phyloP scores from a whole-genome alignment of 495 filamentous ascomycete genomes.

The Talaromyces nanjingensis region DNA sequence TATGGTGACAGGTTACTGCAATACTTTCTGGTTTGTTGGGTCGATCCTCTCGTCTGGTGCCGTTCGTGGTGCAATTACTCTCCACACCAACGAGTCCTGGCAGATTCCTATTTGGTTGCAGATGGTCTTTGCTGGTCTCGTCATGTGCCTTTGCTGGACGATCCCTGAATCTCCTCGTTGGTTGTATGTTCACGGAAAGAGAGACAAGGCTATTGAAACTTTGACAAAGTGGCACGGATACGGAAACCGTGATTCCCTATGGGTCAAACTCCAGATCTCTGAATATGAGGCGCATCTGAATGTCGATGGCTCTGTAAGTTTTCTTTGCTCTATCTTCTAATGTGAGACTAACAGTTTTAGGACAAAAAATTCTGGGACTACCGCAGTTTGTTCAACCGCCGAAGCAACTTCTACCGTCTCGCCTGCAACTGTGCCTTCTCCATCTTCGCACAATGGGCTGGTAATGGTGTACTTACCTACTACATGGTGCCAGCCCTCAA shows the following conservation, averaged over 20 bases:
- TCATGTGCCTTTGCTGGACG: conserved; percentile 14
- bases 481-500: conserved; percentile 41
- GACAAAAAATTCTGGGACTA: conserved; percentile 58
- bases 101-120: conserved; percentile 57
- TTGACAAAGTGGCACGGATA: conserved; percentile 50
- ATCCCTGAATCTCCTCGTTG: conserved; percentile 29
- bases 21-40: conserved; percentile 47
- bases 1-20: conserved; percentile 50
- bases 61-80: conserved; percentile 25
- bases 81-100: conserved; percentile 39
- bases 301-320: conserved; percentile 31
- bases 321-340: background rate
- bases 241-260: conserved; percentile 34
- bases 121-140: conserved; percentile 42
- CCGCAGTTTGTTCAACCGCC: conserved; percentile 47
- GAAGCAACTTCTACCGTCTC: conserved; percentile 48
- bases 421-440: conserved; percentile 47
- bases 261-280: conserved; percentile 46
- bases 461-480: conserved; percentile 36
- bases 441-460: conserved; percentile 39
- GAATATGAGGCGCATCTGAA: conserved; percentile 49
- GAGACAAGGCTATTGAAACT: conserved; percentile 39
- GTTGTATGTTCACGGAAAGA: conserved; percentile 40
- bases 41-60: conserved; percentile 32
- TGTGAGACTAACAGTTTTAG: background rate